Evolutionary conservation across 129 eudicot species (phyloP), one percentile per base, ranked within the genome.

Genomic region (Tagetes patula): DNA sequence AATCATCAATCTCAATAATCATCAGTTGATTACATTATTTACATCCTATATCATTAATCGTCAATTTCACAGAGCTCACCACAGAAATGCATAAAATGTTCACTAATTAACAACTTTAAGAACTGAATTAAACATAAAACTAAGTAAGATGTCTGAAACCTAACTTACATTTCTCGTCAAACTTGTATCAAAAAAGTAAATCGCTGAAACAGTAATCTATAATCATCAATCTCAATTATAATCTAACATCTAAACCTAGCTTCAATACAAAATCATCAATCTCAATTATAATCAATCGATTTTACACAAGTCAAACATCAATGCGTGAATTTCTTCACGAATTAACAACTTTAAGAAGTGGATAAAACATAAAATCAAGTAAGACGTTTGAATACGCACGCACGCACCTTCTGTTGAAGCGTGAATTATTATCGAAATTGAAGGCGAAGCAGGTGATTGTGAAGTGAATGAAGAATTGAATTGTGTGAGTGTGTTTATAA

Each of bases 391-490:
- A 20, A 20, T 20, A 20, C 27, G 27, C 27, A 20, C 27, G 27
- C 27, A 20, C 11, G 65, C 36, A 77, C 75, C 81, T 69, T 45
- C 36, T 43, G 75, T 3, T 55, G 9, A 69, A 56, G 47, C 12
- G 34, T 7, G 42, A 50, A 12, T 9, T 11, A 31, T 6, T 54
- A 54, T 20, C 32, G 71, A 69, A 47, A 69, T 37, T 40, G 54
- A 77, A 47, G 54, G 6, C 6, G 65, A 39, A 39, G 30, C 58
- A 47, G 6, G 0, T 36, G 72, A 71, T 49, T 78, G 48, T 49
- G 71, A 53, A 77, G 13, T 69, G 3, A 4, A 49, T 52, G 70
- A 77, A 61, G 72, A 62, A 40, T 38, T 12, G 72, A 42, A 43
- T 8, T 6, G 63, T 30, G 64, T 37, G 59, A 13, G 72, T 41